Conservation (phyloP, 257 asterid species). For the Eustoma russellianum region DNA sequence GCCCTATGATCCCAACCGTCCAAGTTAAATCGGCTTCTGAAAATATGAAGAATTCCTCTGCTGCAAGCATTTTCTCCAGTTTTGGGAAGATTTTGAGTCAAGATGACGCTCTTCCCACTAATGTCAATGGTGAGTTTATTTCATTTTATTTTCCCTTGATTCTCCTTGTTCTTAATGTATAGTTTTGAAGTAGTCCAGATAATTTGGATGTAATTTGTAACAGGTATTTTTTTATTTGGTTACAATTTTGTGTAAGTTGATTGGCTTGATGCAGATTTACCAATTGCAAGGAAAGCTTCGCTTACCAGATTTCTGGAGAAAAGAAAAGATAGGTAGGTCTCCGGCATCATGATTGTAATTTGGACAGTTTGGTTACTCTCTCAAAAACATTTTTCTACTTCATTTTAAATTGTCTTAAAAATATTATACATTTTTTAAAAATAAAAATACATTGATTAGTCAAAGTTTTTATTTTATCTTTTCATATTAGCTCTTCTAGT, state of each 20-base stretch:
- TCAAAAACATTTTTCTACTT: not conserved
- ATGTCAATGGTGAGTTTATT: conserved; percentile 15
- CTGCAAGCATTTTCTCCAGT: conserved; percentile 2
- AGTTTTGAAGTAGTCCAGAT: too few relatives aligned
- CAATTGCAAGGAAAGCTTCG: conserved; percentile 33
- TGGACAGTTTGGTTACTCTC: not conserved
- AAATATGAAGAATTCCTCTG: conserved; percentile 1
- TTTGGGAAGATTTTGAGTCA: conserved; percentile 6
- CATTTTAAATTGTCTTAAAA: too few relatives aligned
- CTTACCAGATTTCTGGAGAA: conserved; percentile 37
- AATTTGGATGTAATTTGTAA: not conserved
- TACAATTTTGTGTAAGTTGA: not conserved
- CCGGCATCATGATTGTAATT: not conserved
- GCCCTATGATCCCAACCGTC: conserved; percentile 1
- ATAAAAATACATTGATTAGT: too few relatives aligned
- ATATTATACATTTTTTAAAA: too few relatives aligned
- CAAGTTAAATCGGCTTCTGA: conserved; percentile 10
- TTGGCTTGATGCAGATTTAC: conserved; percentile 22
- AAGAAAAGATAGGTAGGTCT: conserved; percentile 32
- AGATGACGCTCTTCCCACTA: conserved; percentile 10
- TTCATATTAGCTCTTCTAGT: too few relatives aligned
- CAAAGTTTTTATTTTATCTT: too few relatives aligned
- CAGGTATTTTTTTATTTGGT: not conserved
- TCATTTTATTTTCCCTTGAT: too few relatives aligned
- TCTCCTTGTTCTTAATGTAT: too few relatives aligned